Base-by-base conservation (phyloP, 192 early-diverging fungal species). In the Coemansia sp. region DNA sequence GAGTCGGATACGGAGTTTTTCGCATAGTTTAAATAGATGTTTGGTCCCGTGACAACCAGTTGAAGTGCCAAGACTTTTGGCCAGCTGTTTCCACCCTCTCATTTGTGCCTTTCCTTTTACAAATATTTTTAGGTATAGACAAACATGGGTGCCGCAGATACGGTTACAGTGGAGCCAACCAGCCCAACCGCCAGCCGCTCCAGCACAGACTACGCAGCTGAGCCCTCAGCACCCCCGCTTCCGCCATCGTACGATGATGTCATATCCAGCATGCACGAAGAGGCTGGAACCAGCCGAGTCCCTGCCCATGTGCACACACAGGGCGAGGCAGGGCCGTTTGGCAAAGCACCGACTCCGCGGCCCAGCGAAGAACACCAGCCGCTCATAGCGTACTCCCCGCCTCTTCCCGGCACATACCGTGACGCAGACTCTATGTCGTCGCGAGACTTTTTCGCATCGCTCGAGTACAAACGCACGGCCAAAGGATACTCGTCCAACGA, bases 401-500 rank as follows among this genome's bases (percentile, higher is more conserved):
- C 55, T 2, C 43, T 43, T 17, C 25, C 26, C 11, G 19, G 16
- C 25, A 3, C 31, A 26, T 19, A 4, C 3, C 6, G 35, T n/a
- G 51, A 55, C 19, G 59, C 67, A 2, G 19, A 45, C 49, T 38
- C 31, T 0, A 39, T 74, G 25, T 68, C 72, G 7, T 71, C 72
- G 49, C 72, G 69, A 38, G 72, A 80, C n/a, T 80, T 80, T 39
- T 80, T 80, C 38, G 62, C 65, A 14, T 61, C 57, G 4, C 69
- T 80, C 21, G 68, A 74, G 58, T 80, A 80, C 66, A 67, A 71
- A 63, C 68, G 72, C 51, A 61, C 72, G 2, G 31, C 65, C 39
- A 74, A 80, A 43, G 77, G 77, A 2, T 80, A 74, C 45, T 68
- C 68, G 55, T 80, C 77, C 7, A 51, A 65, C 6, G 79, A 82